Base-by-base conservation (phyloP, 1,139 yeast species). In the Magnusiomyces tetraspermus region DNA sequence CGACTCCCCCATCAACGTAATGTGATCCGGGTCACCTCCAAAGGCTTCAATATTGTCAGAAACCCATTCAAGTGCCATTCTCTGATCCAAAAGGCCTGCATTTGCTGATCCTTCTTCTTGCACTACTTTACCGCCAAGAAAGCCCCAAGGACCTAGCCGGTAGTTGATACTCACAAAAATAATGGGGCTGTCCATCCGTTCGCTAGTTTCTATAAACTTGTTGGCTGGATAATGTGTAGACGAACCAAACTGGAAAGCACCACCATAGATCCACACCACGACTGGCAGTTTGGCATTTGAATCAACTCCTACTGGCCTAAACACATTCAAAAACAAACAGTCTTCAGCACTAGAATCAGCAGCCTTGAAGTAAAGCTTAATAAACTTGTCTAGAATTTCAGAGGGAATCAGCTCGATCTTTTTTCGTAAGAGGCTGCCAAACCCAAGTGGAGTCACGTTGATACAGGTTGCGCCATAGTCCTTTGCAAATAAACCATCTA, bases 1-100 rank as follows among this genome's bases (percentile, higher is more conserved):
- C 42, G 63, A 57, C 56, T 67, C 69, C 24, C 71, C 71, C 62
- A 64, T 58, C 15, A 65, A 57, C 1, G 66, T 62, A 17, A 67
- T 58, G 46, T 57, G 60, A 2, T 57, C 56, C 6, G 66, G 61
- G 53, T 68, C 62, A 23, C 72, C 72, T 13, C 72, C 71, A 57
- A 68, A 67, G 13, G 50, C 51, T 1, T 17, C 54, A 48, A 67
- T 65, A 53, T 66, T 60, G 52, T 64, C 61, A 24, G 60, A 56
- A 4, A 66, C 60, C 72, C 72, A 68, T 40, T 64, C 58, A 6
- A 68, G 51, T 1, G 70, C 72, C 38, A 50, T 38, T 11, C 59
- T 51, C 56, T 67, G 71, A 53, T 68, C 72, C 38, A 60, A 56
- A 0, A 67, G 50, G 1, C 69, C 70, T 31, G 55, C 59, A 46